phyloP scores from a whole-genome alignment of 768 basidiomycete genomes.

The Rhodosporidiobolus sp. region DNA sequence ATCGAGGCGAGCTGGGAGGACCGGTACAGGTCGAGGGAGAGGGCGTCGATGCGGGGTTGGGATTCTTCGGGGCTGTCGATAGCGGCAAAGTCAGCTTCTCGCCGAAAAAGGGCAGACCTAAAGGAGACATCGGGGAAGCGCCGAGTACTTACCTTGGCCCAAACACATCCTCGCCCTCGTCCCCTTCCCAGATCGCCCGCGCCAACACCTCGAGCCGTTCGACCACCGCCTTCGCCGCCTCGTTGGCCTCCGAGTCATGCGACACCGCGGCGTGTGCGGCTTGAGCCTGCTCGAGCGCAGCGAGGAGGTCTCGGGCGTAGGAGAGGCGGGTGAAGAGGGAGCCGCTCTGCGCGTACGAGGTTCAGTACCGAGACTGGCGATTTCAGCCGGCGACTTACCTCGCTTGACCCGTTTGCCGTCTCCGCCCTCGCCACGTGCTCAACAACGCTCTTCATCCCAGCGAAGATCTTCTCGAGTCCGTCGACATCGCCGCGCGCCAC shows the following conservation, averaged over 20 bases:
- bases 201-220: neutral
- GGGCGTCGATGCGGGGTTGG: slow-evolving; percentile 61
- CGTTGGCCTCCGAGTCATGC: neutral
- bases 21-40: slow-evolving; percentile 72
- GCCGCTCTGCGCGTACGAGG: slow-evolving; percentile 2
- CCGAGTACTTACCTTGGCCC: slow-evolving; percentile 38
- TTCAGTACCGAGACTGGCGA: neutral
- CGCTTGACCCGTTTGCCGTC: slow-evolving; percentile 74
- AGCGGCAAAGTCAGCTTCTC: neutral
- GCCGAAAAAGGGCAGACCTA: neutral
- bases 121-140: neutral
- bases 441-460: slow-evolving; percentile 64
- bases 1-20: slow-evolving; percentile 72
- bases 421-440: slow-evolving; percentile 67
- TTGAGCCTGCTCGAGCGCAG: neutral
- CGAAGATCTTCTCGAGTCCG: slow-evolving; percentile 60
- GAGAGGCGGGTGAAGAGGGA: neutral
- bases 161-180: slow-evolving; percentile 30
- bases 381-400: slow-evolving; percentile 56
- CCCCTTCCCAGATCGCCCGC: slow-evolving; percentile 8
- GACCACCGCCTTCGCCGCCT: neutral
- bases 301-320: slow-evolving; percentile 2
- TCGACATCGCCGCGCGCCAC: slow-evolving; percentile 57
- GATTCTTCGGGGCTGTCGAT: slow-evolving; percentile 66
- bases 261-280: neutral